These are phyloP conservation scores for Trichoderma erinaceum DNA, from an alignment of 495 filamentous ascomycete species.

Conservation along the genomic window DNA sequence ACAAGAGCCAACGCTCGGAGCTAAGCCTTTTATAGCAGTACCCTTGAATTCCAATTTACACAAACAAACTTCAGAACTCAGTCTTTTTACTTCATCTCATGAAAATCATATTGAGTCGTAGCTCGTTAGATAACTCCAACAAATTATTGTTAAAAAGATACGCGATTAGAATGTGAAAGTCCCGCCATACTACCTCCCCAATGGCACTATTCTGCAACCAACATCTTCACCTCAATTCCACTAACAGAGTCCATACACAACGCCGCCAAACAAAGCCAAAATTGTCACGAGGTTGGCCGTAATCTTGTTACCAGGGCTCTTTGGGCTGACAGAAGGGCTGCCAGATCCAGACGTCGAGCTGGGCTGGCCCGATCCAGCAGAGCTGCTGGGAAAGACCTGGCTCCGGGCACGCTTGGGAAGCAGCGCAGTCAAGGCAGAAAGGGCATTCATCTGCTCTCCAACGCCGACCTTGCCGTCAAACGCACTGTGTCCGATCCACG, in stretches of 20 bases:
- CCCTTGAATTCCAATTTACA: too few relatives aligned
- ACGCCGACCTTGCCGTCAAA: neutral
- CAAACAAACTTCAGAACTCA: too few relatives aligned
- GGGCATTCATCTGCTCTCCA: constrained; percentile 11
- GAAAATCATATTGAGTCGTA: too few relatives aligned
- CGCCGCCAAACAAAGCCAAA: neutral
- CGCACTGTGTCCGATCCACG: neutral
- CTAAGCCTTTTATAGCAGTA: too few relatives aligned
- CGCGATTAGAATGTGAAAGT: too few relatives aligned
- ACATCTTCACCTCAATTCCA: neutral
- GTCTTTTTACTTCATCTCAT: too few relatives aligned
- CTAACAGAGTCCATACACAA: neutral
- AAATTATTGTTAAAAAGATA: too few relatives aligned
- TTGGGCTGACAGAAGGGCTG: neutral
- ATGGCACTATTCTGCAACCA: too few relatives aligned
- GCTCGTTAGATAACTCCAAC: too few relatives aligned
- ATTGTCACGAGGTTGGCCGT: constrained; percentile 11
- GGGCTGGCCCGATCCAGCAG: neutral
- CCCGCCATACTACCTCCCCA: too few relatives aligned
- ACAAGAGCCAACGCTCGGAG: too few relatives aligned
- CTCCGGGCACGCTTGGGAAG: neutral
- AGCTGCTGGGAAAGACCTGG: neutral
- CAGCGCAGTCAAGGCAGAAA: neutral
- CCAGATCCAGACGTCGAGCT: neutral
- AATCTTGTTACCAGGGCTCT: neutral